These are phyloP conservation scores for Gymnopus androsaceus DNA, from an alignment of 1,284 basidiomycete genomes.

Conservation along the genomic window DNA sequence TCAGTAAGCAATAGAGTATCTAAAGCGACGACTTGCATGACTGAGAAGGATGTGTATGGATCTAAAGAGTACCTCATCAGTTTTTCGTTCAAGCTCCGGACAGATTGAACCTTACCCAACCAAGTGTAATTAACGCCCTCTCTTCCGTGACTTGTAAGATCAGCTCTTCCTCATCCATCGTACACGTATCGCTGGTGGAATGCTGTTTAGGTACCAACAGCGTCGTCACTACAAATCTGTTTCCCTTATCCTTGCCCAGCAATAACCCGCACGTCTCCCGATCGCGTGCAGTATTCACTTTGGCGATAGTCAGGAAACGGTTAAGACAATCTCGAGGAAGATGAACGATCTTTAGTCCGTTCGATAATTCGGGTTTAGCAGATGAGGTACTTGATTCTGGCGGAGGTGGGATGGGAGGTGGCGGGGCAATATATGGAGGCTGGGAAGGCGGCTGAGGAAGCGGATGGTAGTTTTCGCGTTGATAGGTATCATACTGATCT, in stretches of 20 bases:
- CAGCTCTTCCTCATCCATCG: constrained; percentile 85
- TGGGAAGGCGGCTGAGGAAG: constrained; percentile 9
- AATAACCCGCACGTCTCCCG: constrained; percentile 52
- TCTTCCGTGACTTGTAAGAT: constrained; percentile 83
- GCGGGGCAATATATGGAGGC: constrained; percentile 2
- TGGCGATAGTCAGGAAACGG: constrained; percentile 70
- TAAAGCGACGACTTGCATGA: constrained; percentile 57
- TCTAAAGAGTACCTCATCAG: constrained; percentile 44
- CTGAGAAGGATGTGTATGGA: constrained; percentile 91
- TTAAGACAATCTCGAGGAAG: constrained; percentile 72
- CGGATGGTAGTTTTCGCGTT: constrained; percentile 9
- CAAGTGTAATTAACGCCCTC: constrained; percentile 77
- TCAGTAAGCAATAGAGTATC: constrained; percentile 4
- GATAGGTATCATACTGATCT: neutral
- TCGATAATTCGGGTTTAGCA: constrained; percentile 24
- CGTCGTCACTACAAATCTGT: constrained; percentile 70
- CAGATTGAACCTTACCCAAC: constrained; percentile 67
- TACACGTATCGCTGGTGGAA: constrained; percentile 84
- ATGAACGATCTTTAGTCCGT: constrained; percentile 57
- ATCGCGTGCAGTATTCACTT: constrained; percentile 47
- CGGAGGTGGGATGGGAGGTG: constrained; percentile 5
- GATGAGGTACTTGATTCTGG: constrained; percentile 17
- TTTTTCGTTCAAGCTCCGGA: neutral
- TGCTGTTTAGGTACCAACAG: constrained; percentile 82
- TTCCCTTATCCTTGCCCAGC: constrained; percentile 56